Conservation (phyloP, 2,329 filamentous ascomycete species). For the Triangularia setosa region DNA sequence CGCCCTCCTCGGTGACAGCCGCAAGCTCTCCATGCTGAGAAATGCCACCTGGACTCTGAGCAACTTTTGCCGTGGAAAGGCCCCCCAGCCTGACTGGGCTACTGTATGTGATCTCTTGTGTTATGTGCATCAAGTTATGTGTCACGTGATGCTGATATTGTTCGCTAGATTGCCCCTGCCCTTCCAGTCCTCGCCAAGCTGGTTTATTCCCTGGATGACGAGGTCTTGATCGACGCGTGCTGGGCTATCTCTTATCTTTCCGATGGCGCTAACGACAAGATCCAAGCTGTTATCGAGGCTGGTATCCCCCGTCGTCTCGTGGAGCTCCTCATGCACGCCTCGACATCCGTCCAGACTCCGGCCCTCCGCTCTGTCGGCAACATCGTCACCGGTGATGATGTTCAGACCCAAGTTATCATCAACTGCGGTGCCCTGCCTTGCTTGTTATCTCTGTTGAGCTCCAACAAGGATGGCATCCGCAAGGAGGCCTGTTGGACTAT, state of each 20-base stretch:
- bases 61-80: slow-evolving; percentile 99
- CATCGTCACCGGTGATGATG: slow-evolving; percentile 97
- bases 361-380: slow-evolving; percentile 96
- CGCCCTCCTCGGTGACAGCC: slow-evolving; percentile 87
- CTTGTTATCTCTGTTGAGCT: slow-evolving; percentile 89
- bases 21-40: slow-evolving; percentile 97
- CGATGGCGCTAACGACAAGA: slow-evolving; percentile 98
- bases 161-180: slow-evolving; percentile 77
- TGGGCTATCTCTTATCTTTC: slow-evolving; percentile 99
- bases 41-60: slow-evolving; percentile 99
- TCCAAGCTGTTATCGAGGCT: slow-evolving; percentile 97
- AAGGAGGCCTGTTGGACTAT: slow-evolving; percentile 99
- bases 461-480: slow-evolving; percentile 96
- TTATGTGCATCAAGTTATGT: not conserved
- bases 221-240: slow-evolving; percentile 97
- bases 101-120: slow-evolving; percentile 60
- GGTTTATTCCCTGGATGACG: slow-evolving; percentile 96
- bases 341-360: slow-evolving; percentile 95
- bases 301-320: slow-evolving; percentile 95
- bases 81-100: slow-evolving; percentile 95
- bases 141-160: slow-evolving; percentile 25
- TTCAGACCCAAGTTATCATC: slow-evolving; percentile 99
- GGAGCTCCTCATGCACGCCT: slow-evolving; percentile 96
- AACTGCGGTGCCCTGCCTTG: slow-evolving; percentile 93
- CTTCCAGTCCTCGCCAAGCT: slow-evolving; percentile 94